phyloP scores from a whole-genome alignment of 75 land plant species.

The Chamaecyparis obtusa region DNA sequence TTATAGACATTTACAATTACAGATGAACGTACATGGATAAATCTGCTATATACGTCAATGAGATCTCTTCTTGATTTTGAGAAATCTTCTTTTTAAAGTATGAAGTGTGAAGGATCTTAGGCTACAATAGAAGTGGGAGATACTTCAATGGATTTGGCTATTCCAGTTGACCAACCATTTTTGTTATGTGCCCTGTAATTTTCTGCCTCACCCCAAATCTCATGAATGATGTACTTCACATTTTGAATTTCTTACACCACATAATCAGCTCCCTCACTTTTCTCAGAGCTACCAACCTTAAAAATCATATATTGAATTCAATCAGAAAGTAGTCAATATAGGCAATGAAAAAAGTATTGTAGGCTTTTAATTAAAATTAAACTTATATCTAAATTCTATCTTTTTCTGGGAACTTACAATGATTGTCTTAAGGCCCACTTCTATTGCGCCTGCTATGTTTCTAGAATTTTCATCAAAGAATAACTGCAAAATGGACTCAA shows the following conservation, averaged over 20 bases:
- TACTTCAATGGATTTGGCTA: conserved; percentile 2
- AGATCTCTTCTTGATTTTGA: neutral
- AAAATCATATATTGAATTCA: neutral
- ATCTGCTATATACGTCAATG: no score
- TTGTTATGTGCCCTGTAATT: neutral
- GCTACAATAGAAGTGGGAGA: neutral
- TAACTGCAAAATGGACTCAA: conserved; percentile 23
- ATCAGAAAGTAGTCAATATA: neutral
- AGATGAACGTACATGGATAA: no score
- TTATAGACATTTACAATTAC: no score
- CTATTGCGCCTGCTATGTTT: conserved; percentile 61
- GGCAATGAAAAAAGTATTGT: neutral
- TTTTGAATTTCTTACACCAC: conserved; percentile 20
- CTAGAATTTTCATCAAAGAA: conserved; percentile 61
- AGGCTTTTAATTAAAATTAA: neutral
- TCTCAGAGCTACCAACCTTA: conserved; percentile 23
- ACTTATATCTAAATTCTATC: neutral
- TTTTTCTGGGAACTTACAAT: conserved; percentile 9
- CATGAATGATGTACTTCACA: conserved; percentile 23
- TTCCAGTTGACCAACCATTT: neutral
- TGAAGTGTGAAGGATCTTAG: neutral
- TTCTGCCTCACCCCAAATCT: conserved; percentile 18
- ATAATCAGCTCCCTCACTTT: conserved; percentile 38
- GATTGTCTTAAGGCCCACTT: conserved; percentile 10
- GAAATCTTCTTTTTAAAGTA: neutral